Evolutionary conservation across 2,329 filamentous ascomycete species (phyloP).

Genomic region (Ceratocystis cacaofunesta): DNA sequence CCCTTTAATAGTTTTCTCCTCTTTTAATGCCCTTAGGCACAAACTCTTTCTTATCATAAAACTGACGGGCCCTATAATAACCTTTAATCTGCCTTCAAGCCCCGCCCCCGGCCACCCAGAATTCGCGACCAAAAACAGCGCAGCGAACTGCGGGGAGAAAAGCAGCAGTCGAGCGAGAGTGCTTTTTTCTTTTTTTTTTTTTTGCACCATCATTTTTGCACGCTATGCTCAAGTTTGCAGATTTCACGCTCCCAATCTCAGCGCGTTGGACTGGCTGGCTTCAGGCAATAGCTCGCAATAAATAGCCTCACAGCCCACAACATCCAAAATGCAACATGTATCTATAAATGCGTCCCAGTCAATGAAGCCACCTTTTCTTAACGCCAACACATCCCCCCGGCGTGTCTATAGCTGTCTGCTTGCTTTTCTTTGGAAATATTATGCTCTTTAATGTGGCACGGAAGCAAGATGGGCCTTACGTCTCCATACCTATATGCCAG

Average conservation of each 20-base stretch:
- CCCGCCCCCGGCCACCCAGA: not conserved
- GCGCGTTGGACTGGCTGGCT: not conserved
- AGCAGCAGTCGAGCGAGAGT: not conserved
- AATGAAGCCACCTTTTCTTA: not conserved
- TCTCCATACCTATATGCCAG: not conserved
- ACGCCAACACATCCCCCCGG: not conserved
- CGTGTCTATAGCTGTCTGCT: not conserved
- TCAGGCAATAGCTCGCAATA: not conserved
- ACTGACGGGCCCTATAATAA: not conserved
- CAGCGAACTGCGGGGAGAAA: not conserved
- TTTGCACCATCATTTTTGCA: not conserved
- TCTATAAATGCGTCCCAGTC: not conserved
- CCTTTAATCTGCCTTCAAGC: not conserved
- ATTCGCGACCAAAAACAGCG: not conserved
- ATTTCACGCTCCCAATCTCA: not conserved
- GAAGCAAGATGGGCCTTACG: not conserved
- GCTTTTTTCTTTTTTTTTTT: not conserved
- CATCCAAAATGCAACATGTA: not conserved
- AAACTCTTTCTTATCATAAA: not conserved
- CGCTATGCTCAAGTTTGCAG: not conserved
- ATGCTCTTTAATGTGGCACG: constrained; percentile 2
- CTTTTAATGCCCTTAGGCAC: not conserved
- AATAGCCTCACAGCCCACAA: not conserved
- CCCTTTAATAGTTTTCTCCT: not conserved
- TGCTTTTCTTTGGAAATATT: not conserved